These are phyloP conservation scores for Lactuca sativa DNA, from an alignment of 129 eudicot species.

Conservation along the genomic window DNA sequence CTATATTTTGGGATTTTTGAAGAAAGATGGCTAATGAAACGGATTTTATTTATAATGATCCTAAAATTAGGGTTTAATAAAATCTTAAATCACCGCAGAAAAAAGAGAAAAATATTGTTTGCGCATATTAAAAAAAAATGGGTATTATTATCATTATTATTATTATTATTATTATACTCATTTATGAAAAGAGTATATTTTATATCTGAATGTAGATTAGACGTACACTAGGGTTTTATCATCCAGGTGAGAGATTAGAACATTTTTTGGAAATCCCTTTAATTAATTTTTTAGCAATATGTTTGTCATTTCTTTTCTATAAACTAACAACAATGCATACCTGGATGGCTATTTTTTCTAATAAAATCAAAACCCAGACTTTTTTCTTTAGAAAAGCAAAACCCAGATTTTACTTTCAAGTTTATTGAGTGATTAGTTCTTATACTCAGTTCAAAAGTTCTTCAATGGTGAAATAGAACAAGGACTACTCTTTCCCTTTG, in stretches of 20 bases:
- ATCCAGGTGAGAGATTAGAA: not conserved
- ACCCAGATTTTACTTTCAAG: slow-evolving; percentile 1
- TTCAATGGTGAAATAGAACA: slow-evolving; percentile 24
- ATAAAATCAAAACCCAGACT: slow-evolving; percentile 10
- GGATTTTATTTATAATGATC: slow-evolving; percentile 6
- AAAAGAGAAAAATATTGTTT: not conserved
- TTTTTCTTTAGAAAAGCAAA: slow-evolving; percentile 1
- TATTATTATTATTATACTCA: too few species aligned
- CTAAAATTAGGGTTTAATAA: not conserved
- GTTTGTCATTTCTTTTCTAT: not conserved
- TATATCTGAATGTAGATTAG: not conserved
- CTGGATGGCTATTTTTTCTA: not conserved
- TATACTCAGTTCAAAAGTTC: slow-evolving; percentile 16
- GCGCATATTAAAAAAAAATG: not conserved
- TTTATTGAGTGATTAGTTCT: not conserved
- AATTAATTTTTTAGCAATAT: not conserved
- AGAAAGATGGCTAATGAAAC: not conserved
- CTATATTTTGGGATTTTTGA: not conserved
- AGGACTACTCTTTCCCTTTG: slow-evolving; percentile 13
- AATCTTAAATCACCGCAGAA: not conserved
- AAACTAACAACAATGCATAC: not conserved
- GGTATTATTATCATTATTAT: not conserved
- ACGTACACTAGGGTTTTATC: slow-evolving; percentile 5
- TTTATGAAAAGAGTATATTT: not conserved
- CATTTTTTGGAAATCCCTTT: not conserved